A percentile compares a stretch with the other conserved stretches of the same genome.
phyloP scores from a whole-genome alignment of 176 grass and related monocot genomes.

The Zoysia japonica region DNA sequence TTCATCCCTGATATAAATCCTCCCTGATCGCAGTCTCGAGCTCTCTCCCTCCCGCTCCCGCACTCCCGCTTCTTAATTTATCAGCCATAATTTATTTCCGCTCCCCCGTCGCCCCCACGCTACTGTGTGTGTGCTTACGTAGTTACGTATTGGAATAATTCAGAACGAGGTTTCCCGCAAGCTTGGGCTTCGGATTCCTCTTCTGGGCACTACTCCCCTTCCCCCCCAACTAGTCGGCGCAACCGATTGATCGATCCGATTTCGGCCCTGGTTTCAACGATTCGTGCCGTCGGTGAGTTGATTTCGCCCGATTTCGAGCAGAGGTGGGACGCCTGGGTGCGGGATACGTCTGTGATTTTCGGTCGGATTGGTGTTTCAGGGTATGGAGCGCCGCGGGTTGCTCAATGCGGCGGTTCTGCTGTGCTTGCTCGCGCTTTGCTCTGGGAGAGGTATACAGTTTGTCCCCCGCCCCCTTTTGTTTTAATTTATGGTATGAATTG shows the following conservation, averaged over 20 bases:
- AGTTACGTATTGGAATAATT: not conserved
- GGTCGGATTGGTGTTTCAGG: not conserved
- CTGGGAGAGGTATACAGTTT: conserved; percentile 50
- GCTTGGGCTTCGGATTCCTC: conserved; percentile 15
- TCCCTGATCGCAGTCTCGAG: not conserved
- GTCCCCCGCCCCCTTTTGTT: not conserved
- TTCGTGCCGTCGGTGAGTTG: conserved; percentile 5
- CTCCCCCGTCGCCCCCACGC: not conserved
- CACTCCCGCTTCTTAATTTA: conserved; percentile 21
- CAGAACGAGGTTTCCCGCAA: conserved; percentile 8
- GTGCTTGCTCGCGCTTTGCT: conserved; percentile 49
- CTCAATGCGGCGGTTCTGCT: conserved; percentile 45
- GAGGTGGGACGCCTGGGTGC: not conserved
- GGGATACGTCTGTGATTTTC: not conserved
- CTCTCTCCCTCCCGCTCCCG: conserved; percentile 6
- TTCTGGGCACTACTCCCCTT: not conserved
- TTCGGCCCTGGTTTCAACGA: not conserved
- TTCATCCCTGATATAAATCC: not conserved
- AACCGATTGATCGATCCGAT: not conserved
- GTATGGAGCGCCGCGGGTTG: conserved; percentile 49
- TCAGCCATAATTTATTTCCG: not conserved
- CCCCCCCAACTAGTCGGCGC: not conserved
- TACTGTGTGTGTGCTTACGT: not conserved
- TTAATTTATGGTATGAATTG: not conserved
- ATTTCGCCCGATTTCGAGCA: not conserved